phyloP scores from a whole-genome alignment of 495 filamentous ascomycete genomes.

The Sordaria brevicollis region DNA sequence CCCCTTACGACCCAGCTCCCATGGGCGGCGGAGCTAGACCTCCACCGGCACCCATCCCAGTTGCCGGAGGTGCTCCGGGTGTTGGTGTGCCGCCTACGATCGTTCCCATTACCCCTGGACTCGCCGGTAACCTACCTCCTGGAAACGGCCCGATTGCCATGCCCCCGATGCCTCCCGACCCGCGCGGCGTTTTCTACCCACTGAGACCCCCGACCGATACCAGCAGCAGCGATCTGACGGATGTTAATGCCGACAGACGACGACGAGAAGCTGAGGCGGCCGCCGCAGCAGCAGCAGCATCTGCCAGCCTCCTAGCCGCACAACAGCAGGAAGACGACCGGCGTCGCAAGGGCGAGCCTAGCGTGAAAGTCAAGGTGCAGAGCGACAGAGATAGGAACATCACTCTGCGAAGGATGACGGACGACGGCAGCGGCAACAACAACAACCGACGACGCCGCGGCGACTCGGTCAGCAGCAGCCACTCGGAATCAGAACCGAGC shows the following conservation, averaged over 20 bases:
- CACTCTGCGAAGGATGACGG: conserved; percentile 68
- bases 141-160: conserved; percentile 23
- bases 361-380: conserved; percentile 72
- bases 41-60: not conserved
- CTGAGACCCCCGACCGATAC: conserved; percentile 40
- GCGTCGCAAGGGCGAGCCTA: conserved; percentile 41
- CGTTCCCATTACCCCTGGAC: conserved; percentile 24
- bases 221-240: conserved; percentile 32
- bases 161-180: conserved; percentile 42
- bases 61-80: not conserved
- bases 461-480: conserved; percentile 38
- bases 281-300: conserved; percentile 40
- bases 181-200: conserved; percentile 49
- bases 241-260: conserved; percentile 20
- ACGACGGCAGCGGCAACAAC: conserved; percentile 47
- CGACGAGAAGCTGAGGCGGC: conserved; percentile 39
- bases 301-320: conserved; percentile 28
- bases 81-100: conserved; percentile 14
- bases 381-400: conserved; percentile 65
- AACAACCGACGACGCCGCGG: conserved; percentile 22
- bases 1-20: conserved; percentile 20
- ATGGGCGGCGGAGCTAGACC: conserved; percentile 5
- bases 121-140: conserved; percentile 2
- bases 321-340: conserved; percentile 24
- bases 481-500: conserved; percentile 34